Evolutionary conservation across 2,329 filamentous ascomycete species (phyloP), one percentile per base, ranked within the genome.

Genomic region (Calonectria fujianensis): DNA sequence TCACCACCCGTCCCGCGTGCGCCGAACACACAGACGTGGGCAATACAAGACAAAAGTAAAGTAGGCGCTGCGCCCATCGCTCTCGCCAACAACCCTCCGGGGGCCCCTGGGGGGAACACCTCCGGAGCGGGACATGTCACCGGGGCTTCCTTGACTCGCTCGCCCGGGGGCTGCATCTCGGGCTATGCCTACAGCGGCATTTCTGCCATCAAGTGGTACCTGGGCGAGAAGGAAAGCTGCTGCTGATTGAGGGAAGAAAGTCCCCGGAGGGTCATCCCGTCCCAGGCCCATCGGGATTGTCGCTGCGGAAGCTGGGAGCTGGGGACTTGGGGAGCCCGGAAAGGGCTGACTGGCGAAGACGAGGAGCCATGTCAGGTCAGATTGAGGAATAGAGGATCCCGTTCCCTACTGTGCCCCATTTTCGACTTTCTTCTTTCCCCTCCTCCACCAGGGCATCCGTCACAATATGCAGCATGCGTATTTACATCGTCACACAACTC

Each of bases 141-240:
- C 75, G 76, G 79, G 75, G 74, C 24, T 50, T 75, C 72, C 76
- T 81, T 74, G 77, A 76, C 73, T 75, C 69, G 69, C 66, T 63
- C 16, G 35, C 57, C 57, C 77, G 72, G 77, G 76, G 79, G 67
- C 75, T 75, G 65, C 78, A 80, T 78, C 76, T 81, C 64, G 74
- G 76, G 63, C 64, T 72, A 74, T 80, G 64, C 75, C 69, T 73
- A 74, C 78, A 78, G 74, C 73, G 72, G 77, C 67, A 78, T 80
- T 75, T 75, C 70, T 78, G 66, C 45, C 54, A 67, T 64, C 69
- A 65, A 70, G 72, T 76, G 61, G 69, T 78, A 68, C 69, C 48
- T 51, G 54, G 52, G 64, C 68, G 66, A 66, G n/a, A 41, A 27
- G n/a, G 24, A 51, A 16, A 18, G 18, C 29, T 29, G 50, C 54